A percentile compares a stretch with the other conserved stretches of the same genome.
phyloP scores from a whole-genome alignment of 257 asterid species.

The Pogostemon cablin region DNA sequence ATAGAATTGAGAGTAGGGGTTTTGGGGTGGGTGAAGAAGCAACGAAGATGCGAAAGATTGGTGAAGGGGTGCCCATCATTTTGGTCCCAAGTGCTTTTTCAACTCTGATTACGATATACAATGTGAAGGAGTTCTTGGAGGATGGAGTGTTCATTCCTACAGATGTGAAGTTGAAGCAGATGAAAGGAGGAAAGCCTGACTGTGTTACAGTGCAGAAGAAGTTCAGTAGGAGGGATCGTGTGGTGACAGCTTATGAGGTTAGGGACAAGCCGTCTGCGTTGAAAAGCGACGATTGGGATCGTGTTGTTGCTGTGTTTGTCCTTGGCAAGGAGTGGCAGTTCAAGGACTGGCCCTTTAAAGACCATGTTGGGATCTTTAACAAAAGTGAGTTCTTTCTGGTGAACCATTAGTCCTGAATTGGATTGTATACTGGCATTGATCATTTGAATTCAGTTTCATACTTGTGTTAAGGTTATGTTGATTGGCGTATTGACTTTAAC shows the following conservation, averaged over 20 bases:
- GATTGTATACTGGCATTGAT: conserved; percentile 15
- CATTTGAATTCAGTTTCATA: conserved; percentile 9
- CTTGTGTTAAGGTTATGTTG: not conserved
- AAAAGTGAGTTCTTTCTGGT: conserved; percentile 58
- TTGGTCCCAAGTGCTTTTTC: conserved; percentile 93
- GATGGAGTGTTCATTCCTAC: conserved; percentile 92
- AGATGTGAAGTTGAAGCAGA: conserved; percentile 85
- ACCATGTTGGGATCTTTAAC: conserved; percentile 90
- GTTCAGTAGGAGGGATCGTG: conserved; percentile 98
- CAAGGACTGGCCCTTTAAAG: conserved; percentile 98
- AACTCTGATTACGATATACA: conserved; percentile 87
- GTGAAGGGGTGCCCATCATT: conserved; percentile 96
- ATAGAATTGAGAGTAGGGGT: conserved; percentile 78
- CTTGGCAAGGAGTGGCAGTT: conserved; percentile 99
- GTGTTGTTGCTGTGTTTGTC: conserved; percentile 96
- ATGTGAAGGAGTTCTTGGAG: conserved; percentile 96
- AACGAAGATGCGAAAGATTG: conserved; percentile 82
- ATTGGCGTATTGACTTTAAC: not conserved
- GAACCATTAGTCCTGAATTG: conserved; percentile 6
- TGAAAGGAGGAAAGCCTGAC: conserved; percentile 87
- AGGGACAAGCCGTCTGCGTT: conserved; percentile 93
- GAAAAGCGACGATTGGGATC: conserved; percentile 96
- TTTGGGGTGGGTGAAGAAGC: conserved; percentile 66
- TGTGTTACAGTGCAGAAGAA: conserved; percentile 98
- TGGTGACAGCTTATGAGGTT: conserved; percentile 94